Conservation (phyloP, 352 stramenopile species). For the Pythium periplocum region DNA sequence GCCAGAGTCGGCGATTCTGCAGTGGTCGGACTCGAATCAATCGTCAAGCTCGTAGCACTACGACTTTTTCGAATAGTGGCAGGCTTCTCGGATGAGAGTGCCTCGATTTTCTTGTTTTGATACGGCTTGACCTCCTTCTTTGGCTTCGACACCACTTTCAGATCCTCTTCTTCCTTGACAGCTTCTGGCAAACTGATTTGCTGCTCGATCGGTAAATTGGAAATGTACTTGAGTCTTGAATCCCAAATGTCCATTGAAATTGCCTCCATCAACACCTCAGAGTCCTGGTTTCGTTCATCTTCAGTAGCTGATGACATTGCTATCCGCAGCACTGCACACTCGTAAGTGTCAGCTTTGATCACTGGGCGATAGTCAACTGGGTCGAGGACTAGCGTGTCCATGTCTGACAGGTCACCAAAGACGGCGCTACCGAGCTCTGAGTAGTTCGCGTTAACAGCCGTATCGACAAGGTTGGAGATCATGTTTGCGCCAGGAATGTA, state of each 20-base stretch:
- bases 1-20: background rate
- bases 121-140: background rate
- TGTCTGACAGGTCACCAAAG: conserved; percentile 56
- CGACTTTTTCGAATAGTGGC: conserved; percentile 18
- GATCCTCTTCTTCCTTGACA: conserved; percentile 15
- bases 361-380: conserved; percentile 32
- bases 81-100: conserved; percentile 1
- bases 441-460: conserved; percentile 48
- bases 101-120: background rate
- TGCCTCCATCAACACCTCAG: conserved; percentile 78
- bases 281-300: conserved; percentile 49
- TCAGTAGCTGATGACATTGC: conserved; percentile 73
- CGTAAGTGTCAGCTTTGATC: conserved; percentile 27
- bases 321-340: conserved; percentile 71
- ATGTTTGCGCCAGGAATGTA: conserved; percentile 66
- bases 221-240: conserved; percentile 78
- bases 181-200: conserved; percentile 52
- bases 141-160: background rate
- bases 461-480: conserved; percentile 72
- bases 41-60: conserved; percentile 14
- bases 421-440: conserved; percentile 33
- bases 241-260: conserved; percentile 87
- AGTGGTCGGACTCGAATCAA: conserved; percentile 4
- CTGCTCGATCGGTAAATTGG: conserved; percentile 62
- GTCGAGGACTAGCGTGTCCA: conserved; percentile 56